Evolutionary conservation across 805 yeast species (phyloP), one percentile per base, ranked within the genome.

Genomic region (Myxozyma mucilagina): DNA sequence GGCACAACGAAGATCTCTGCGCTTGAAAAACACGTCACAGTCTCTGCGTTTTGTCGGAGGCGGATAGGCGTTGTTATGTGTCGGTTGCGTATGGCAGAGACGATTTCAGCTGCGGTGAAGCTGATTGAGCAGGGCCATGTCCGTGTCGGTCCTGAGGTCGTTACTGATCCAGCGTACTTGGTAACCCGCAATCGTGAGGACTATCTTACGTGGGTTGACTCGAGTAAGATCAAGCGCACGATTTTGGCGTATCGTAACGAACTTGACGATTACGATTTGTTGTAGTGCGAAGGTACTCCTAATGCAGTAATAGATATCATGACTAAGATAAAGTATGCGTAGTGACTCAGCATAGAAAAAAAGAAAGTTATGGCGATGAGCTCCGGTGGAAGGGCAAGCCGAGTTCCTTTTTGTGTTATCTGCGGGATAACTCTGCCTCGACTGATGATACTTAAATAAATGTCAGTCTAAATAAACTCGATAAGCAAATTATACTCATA

Each of bases 41-140:
- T 94, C 2, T 86, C 96, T 71, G 94, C 97, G 1, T 73, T 94
- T 45, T 92, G 98, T 73, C 82, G 98, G 67, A 81, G 99, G 69
- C 81, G 99, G 71, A 83, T 94, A 34, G 96, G 96, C 8, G 97
- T 93, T 44, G 93, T 94, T 47, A 89, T 94, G 97, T 90, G 93
- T 70, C 82, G 97, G 60, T 78, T 92, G 67, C 89, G 87, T 70
- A 96, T 94, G 99, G 92, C 97, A 0, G 91, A 93, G 70, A 89
- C 87, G 47, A 80, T 93, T 31, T 77, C 82, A 34, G 97, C 92
- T 74, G 99, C 98, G 0, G 89, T 92, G 31, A 89, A 89, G 51
- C 90, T 89, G 72, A 82, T 96, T 13, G 97, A 94, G 72, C 98
- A 94, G 74, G 99, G 99, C 1, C 98, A 94, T 71, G 96, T 94